Base-by-base conservation (phyloP, 1,284 basidiomycete genomes). In the Leccinum pachyderme region DNA sequence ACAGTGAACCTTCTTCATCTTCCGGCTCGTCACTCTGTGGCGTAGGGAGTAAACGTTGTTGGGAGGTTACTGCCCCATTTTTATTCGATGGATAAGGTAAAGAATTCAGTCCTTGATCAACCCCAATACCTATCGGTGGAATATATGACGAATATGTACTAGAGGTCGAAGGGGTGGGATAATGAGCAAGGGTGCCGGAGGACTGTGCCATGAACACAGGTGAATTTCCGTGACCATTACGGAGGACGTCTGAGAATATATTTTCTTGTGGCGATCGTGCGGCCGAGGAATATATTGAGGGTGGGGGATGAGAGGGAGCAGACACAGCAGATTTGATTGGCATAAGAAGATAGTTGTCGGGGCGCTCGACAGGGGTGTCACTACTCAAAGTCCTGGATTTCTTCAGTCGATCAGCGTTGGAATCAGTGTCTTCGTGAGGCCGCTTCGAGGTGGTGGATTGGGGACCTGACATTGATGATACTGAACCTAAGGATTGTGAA, bases 241-340 rank as follows among this genome's bases (percentile, higher is more conserved):
- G 82, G 65, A 87, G 78, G 12, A 89, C 74, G 32, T 87, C 84
- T 8, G 81, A 77, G 56, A 89, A 86, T 53, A 87, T 71, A 37
- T 72, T 77, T 28, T 84, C 80, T 44, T 78, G 77, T 22, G 75
- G 69, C 44, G 57, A 71, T 52, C 55, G 74, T 57, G 57, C 70
- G 72, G 57, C 69, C 46, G 58, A 67, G 59, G 63, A 66, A 58
- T 63, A 76, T 13, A 70, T 60, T 15, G 73, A 57, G 61, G 77
- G 81, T 2, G 60, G 18, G 3, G 68, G 52, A 61, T 76, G 72
- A 60, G 69, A 65, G 32, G 68, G 60, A 27, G 68, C 64, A 49
- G 74, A 71, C 3, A 73, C 68, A 31, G 73, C 58, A 15, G 75
- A 65, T 58, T 73, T 77, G 70, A 85, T 77, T 15, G 83, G 78